A percentile compares a stretch with the other conserved stretches of the same genome.
phyloP scores from a whole-genome alignment of 2,329 filamentous ascomycete species.

The Lojkania enalia region DNA sequence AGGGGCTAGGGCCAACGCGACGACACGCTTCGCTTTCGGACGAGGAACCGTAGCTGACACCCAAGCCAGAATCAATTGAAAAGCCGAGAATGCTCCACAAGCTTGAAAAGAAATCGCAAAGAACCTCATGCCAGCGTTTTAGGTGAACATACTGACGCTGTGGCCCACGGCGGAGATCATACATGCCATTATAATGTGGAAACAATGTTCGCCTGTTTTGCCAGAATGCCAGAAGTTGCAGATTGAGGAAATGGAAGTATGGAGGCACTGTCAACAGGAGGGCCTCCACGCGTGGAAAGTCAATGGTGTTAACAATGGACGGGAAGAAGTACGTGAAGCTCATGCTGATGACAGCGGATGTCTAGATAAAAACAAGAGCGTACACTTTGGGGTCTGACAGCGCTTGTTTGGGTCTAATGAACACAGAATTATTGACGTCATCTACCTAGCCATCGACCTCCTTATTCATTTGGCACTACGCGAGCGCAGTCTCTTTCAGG shows the following conservation, averaged over 20 bases:
- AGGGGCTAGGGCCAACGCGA: conserved; percentile 36
- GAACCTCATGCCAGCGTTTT: conserved; percentile 57
- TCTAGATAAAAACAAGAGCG: conserved; percentile 59
- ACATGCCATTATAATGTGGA: conserved; percentile 41
- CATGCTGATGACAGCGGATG: conserved; percentile 50
- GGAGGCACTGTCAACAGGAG: conserved; percentile 62
- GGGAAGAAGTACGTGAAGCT: conserved; percentile 68
- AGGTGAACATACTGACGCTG: conserved; percentile 52
- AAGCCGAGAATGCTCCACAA: conserved; percentile 20
- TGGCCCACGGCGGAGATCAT: conserved; percentile 20
- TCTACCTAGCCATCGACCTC: conserved; percentile 21
- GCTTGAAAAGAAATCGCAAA: conserved; percentile 67
- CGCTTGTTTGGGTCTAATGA: conserved; percentile 52
- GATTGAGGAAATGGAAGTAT: conserved; percentile 61
- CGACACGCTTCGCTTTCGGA: conserved; percentile 39
- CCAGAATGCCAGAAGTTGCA: conserved; percentile 60
- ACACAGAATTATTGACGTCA: conserved; percentile 20
- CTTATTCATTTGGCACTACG: conserved; percentile 25
- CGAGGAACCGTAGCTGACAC: conserved; percentile 37
- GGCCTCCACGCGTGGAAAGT: conserved; percentile 57
- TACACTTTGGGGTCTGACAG: conserved; percentile 57
- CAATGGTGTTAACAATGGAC: conserved; percentile 62
- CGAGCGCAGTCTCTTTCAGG: conserved; percentile 23
- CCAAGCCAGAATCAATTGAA: conserved; percentile 39
- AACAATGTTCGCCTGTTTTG: conserved; percentile 57